Base-by-base conservation (phyloP, 208 protist species). In the Novymonas esmeraldas region DNA sequence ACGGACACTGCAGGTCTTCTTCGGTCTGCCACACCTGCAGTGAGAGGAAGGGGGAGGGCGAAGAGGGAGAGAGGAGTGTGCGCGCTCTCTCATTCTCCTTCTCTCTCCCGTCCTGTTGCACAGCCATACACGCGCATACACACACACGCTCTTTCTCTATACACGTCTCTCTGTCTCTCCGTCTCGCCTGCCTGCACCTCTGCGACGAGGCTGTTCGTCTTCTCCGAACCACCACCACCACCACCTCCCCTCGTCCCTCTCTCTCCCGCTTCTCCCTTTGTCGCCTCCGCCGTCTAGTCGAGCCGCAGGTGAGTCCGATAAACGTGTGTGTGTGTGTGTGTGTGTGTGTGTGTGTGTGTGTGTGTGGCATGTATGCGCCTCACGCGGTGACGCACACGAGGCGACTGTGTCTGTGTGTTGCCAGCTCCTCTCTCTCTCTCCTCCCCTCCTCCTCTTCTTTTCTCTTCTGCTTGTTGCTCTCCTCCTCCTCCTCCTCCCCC, bases 1-100 rank as follows among this genome's bases (percentile, higher is more conserved):
- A 45, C 69, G 72, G 6, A 85, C 80, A 7, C 20, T 82, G 14
- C 56, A 66, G 18, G 61, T 79, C 0, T 85, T 85, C 34, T 85
- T 85, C 45, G 50, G 56, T 22, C 50, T 20, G 14, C 3, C 41
- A 5, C 28, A 39, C 31, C 14, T 16, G 22, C 24, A 61, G 48
- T 70, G 36, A 52, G 18, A 28, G 24, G 26, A 11, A 20, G 22
- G n/a, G n/a, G n/a, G n/a, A n/a, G n/a, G n/a, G n/a, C n/a, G n/a
- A n/a, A n/a, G n/a, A n/a, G n/a, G n/a, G n/a, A n/a, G n/a, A n/a
- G n/a, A n/a, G n/a, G n/a, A n/a, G n/a, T n/a, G n/a, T n/a, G n/a
- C n/a, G n/a, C 14, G 29, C 26, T 46, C 13, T 34, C 16, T 29
- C 39, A 20, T 45, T 48, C 7, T 6, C 33, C 3, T n/a, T 41